These are phyloP conservation scores for Zygosaccharomyces siamensis DNA, from an alignment of 805 yeast species.

Conservation along the genomic window DNA sequence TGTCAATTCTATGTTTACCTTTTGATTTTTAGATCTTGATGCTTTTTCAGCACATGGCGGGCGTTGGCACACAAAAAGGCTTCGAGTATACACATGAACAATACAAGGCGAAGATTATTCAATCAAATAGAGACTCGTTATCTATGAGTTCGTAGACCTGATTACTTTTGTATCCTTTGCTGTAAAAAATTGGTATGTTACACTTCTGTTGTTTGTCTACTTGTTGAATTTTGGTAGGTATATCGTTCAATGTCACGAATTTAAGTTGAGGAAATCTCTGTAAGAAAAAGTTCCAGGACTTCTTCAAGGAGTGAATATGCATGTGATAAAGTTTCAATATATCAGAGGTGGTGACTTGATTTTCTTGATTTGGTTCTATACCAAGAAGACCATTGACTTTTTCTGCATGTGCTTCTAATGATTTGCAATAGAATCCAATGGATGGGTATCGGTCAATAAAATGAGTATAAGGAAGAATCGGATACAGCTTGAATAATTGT, in stretches of 20 bases:
- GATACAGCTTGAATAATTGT: constrained; percentile 30
- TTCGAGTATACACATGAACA: neutral
- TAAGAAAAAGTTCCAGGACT: constrained; percentile 33
- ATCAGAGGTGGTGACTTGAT: constrained; percentile 21
- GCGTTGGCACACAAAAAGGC: neutral
- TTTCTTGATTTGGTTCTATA: constrained; percentile 10
- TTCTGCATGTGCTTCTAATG: constrained; percentile 24
- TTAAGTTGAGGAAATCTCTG: constrained; percentile 28
- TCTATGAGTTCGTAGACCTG: constrained; percentile 30
- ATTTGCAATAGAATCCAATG: constrained; percentile 34
- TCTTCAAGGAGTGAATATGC: constrained; percentile 34
- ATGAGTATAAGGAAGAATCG: constrained; percentile 37
- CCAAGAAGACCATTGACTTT: constrained; percentile 27
- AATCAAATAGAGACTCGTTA: constrained; percentile 29
- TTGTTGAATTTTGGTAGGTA: constrained; percentile 30
- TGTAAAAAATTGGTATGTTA: constrained; percentile 28
- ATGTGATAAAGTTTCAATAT: constrained; percentile 32
- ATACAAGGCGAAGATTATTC: neutral
- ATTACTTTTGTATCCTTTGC: constrained; percentile 24
- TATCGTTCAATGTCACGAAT: constrained; percentile 34
- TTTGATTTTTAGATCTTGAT: neutral
- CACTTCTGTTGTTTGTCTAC: constrained; percentile 28
- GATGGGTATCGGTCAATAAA: constrained; percentile 36
- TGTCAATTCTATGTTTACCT: neutral
- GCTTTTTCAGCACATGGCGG: neutral